Conservation (phyloP, 2,329 filamentous ascomycete genomes). For the Penicillium sp. region DNA sequence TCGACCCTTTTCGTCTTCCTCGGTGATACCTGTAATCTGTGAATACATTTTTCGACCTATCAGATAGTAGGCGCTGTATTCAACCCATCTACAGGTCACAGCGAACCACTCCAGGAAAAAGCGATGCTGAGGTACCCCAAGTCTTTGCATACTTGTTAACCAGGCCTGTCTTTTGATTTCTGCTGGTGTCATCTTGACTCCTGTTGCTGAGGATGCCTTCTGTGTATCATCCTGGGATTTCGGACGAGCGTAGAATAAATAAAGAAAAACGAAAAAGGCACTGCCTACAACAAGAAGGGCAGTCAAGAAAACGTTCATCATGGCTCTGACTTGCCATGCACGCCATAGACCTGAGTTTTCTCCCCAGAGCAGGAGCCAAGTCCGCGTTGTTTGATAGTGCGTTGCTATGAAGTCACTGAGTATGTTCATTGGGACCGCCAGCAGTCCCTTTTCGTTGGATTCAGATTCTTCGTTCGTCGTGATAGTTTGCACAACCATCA, state of each 20-base stretch:
- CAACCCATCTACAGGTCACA: conserved; percentile 72
- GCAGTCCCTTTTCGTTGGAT: conserved; percentile 62
- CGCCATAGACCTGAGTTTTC: conserved; percentile 25
- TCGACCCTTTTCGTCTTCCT: conserved; percentile 79
- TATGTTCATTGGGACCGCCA: conserved; percentile 59
- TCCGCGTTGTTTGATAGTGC: conserved; percentile 22
- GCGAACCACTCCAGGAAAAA: conserved; percentile 83
- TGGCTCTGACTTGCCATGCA: conserved; percentile 35
- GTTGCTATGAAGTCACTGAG: conserved; percentile 39
- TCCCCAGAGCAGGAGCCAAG: conserved; percentile 14
- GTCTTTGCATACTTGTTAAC: conserved; percentile 87
- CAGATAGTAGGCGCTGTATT: conserved; percentile 73
- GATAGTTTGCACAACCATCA: conserved; percentile 87
- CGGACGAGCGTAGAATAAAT: conserved; percentile 54
- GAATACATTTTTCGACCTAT: conserved; percentile 76
- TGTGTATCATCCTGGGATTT: conserved; percentile 49
- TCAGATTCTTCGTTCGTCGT: conserved; percentile 62
- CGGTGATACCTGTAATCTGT: conserved; percentile 71
- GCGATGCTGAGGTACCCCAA: conserved; percentile 84
- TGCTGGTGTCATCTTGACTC: conserved; percentile 60
- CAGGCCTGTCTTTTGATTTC: conserved; percentile 83
- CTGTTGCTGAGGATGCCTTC: conserved; percentile 24
- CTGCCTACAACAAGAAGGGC: conserved; percentile 50
- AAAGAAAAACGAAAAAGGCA: conserved; percentile 55
- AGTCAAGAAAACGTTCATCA: conserved; percentile 47